Conservation (phyloP, 140 eudicot genomes). For the Bidens hawaiensis region DNA sequence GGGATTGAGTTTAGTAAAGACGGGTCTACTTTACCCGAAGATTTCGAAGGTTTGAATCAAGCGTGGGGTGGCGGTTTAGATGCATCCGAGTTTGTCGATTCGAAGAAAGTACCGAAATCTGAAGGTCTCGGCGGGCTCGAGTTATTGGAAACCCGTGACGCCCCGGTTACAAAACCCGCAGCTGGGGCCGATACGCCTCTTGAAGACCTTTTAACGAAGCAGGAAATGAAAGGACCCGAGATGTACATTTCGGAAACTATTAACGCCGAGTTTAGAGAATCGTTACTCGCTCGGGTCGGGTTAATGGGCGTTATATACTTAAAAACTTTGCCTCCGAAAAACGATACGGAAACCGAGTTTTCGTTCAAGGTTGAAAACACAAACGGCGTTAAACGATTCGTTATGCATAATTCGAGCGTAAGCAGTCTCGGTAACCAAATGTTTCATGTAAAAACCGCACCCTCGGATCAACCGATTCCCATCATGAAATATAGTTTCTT, state of each 20-base stretch:
- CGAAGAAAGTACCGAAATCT: constrained; percentile 58
- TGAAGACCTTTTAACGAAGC: constrained; percentile 66
- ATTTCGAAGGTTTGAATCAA: constrained; percentile 87
- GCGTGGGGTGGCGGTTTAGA: constrained; percentile 99
- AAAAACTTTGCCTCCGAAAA: constrained; percentile 74
- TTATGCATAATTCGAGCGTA: constrained; percentile 54
- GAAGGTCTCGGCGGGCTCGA: constrained; percentile 97
- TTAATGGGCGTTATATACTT: constrained; percentile 67
- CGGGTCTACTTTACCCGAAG: constrained; percentile 76
- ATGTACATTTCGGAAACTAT: constrained; percentile 74
- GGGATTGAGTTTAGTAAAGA: constrained; percentile 91
- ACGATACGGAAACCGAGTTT: constrained; percentile 74
- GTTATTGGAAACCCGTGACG: constrained; percentile 54
- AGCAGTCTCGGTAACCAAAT: constrained; percentile 78
- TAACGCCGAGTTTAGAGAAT: constrained; percentile 81
- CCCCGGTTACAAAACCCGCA: constrained; percentile 47
- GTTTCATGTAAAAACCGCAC: constrained; percentile 71
- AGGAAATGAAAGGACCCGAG: constrained; percentile 92
- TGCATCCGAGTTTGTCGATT: constrained; percentile 83
- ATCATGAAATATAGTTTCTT: constrained; percentile 65
- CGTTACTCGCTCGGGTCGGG: constrained; percentile 76
- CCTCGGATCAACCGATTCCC: constrained; percentile 67
- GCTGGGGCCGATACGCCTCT: constrained; percentile 45
- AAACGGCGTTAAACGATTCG: constrained; percentile 56
- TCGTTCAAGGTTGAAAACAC: constrained; percentile 76